Base-by-base conservation (phyloP, 148 eudicot genomes). In the Chenopodium berlandieri region DNA sequence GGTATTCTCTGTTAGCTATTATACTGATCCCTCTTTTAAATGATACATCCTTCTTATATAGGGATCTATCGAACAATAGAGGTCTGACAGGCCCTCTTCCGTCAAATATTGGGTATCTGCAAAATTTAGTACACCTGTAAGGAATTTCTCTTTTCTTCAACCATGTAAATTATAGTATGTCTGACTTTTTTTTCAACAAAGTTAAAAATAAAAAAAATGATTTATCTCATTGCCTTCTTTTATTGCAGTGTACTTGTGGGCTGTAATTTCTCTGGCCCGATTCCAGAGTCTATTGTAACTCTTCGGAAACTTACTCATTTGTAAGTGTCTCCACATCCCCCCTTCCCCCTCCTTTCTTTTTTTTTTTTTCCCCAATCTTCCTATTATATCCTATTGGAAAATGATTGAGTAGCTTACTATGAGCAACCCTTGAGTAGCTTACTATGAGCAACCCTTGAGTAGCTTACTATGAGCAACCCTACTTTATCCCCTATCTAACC, bases 11-110 rank as follows among this genome's bases (percentile, higher is more conserved):
- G 60, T 56, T 4, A 13, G 23, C 46, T 80, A 34, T 64, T 31
- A 27, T 27, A 19, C 75, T 54, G 25, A 20, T 62, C 31, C 22
- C 32, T 37, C 3, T 23, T 23, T 69, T 27, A 76, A 32, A n/a
- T 80, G 77, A 25, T 76, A 23, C n/a, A 78, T 67, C 54, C 9
- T 73, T 75, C 47, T 6, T 34, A 25, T 65, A 13, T 54, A 85
- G 87, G 82, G 87, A 85, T 81, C 80, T 85, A 63, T 81, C 87
- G 4, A 85, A 85, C 76, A 85, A 85, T 79, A 81, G 70, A 78
- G 84, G 82, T 78, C 40, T 85, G 68, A 44, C 46, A 25, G 87
- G 87, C 63, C 58, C 76, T 58, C 79, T 85, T 78, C 87, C 82
- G 34, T 56, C 76, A 66, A 73, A 82, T 79, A 85, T 85, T 48